A percentile compares a stretch with the other conserved stretches of the same genome.
Conservation (phyloP, 2,329 filamentous ascomycete species). For the Exophiala alcalophila region DNA sequence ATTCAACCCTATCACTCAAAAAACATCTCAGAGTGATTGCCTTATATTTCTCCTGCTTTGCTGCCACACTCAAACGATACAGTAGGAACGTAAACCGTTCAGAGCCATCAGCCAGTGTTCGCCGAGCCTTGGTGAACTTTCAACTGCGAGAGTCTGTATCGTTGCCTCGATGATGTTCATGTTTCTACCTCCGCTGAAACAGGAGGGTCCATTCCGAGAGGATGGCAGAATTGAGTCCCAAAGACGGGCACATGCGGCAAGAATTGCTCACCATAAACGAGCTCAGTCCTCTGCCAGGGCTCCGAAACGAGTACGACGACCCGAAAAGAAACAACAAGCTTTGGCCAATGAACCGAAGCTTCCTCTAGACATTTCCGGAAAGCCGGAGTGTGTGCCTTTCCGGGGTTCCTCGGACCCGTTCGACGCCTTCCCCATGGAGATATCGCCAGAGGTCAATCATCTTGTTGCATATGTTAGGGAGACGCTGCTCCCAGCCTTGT, state of each 20-base stretch:
- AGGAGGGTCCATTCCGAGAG: conserved; percentile 1
- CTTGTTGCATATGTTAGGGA: conserved; percentile 9
- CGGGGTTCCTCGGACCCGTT: conserved; percentile 15
- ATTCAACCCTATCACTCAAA: too few relatives aligned
- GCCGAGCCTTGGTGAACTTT: too few relatives aligned
- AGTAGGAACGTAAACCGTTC: too few relatives aligned
- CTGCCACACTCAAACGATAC: too few relatives aligned
- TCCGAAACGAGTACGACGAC: conserved; percentile 3
- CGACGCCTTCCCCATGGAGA: conserved; percentile 10
- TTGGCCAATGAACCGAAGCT: not conserved
- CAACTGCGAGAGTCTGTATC: too few relatives aligned
- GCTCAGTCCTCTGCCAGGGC: conserved; percentile 1
- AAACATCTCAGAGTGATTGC: too few relatives aligned
- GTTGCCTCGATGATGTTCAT: too few relatives aligned
- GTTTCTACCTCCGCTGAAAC: conserved; percentile 4
- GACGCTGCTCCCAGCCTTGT: conserved; percentile 11
- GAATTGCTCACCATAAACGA: conserved; percentile 7
- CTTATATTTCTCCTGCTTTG: too few relatives aligned
- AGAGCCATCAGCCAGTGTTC: too few relatives aligned
- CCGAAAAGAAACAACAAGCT: conserved; percentile 1
- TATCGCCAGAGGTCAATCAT: conserved; percentile 14
- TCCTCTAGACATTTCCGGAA: not conserved
- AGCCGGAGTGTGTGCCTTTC: not conserved
- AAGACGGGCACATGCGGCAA: conserved; percentile 7
- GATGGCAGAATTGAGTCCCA: conserved; percentile 1